Percentiles rank a stretch among this genome's conserved stretches.
Conservation (phyloP, 345 rosid genomes). For the Brassica napus region DNA sequence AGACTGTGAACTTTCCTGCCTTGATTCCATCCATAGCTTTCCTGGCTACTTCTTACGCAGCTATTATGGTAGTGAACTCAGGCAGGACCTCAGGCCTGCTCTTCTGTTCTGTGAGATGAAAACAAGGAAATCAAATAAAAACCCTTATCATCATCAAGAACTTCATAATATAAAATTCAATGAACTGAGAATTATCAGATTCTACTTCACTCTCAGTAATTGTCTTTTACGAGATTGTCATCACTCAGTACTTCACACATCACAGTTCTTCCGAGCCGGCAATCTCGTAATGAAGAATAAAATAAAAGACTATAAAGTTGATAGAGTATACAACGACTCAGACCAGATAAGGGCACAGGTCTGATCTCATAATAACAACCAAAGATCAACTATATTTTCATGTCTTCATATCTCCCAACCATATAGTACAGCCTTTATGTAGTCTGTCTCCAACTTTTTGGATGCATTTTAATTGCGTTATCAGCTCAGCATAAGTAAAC, state of each 20-base stretch:
- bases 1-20: conserved; percentile 60
- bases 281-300: not conserved
- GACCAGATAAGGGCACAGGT: not conserved
- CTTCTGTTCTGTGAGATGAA: conserved; percentile 48
- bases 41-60: conserved; percentile 72
- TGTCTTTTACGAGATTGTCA: too few relatives aligned
- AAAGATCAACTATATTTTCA: conserved; percentile 4
- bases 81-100: conserved; percentile 46
- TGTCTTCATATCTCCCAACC: conserved; percentile 18
- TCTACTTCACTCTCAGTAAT: too few relatives aligned
- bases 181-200: too few relatives aligned
- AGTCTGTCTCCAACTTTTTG: not conserved
- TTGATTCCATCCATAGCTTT: conserved; percentile 69
- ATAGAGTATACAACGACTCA: not conserved
- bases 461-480: too few relatives aligned
- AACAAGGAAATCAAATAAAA: not conserved
- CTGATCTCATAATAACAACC: not conserved
- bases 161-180: conserved; percentile 10
- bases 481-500: too few relatives aligned
- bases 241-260: not conserved
- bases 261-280: not conserved
- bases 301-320: not conserved
- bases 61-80: conserved; percentile 55
- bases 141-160: conserved; percentile 2
- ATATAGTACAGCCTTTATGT: conserved; percentile 5